Evolutionary conservation across 768 basidiomycete species (phyloP).

Genomic region (Suillus clintonianus): DNA sequence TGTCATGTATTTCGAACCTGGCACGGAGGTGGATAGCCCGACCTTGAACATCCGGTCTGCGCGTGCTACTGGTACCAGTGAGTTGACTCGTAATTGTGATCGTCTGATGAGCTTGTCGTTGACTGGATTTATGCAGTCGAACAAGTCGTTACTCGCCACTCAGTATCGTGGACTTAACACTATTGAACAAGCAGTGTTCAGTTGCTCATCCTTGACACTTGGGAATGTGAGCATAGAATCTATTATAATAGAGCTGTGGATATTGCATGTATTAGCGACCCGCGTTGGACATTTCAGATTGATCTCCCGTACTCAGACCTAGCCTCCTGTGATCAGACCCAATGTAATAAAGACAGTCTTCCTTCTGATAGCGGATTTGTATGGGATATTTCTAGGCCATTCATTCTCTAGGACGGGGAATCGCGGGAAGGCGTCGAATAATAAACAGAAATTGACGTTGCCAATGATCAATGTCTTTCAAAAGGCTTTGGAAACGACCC

Average conservation of each 20-base stretch:
- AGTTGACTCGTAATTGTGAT: not conserved
- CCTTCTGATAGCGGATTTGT: too few species aligned
- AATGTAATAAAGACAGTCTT: slow-evolving; percentile 10
- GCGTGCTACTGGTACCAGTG: not conserved
- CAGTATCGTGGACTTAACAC: slow-evolving; percentile 42
- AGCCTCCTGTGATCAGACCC: not conserved
- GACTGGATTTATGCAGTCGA: not conserved
- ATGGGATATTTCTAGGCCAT: too few species aligned
- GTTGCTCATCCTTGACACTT: not conserved
- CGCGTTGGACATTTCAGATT: too few species aligned
- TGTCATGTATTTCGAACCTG: not conserved
- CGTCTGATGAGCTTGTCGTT: not conserved
- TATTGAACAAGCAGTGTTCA: not conserved
- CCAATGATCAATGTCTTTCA: slow-evolving; percentile 15
- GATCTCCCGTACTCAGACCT: too few species aligned
- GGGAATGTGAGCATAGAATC: too few species aligned
- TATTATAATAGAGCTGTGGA: too few species aligned
- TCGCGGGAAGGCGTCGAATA: not conserved
- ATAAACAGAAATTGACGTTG: not conserved
- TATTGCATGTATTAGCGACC: too few species aligned
- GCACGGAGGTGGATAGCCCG: not conserved
- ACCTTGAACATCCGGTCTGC: not conserved
- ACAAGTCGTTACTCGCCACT: slow-evolving; percentile 38
- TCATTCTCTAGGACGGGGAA: not conserved
- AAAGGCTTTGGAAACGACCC: not conserved